Base-by-base conservation (phyloP, 345 rosid genomes). In the Dimocarpus longan region DNA sequence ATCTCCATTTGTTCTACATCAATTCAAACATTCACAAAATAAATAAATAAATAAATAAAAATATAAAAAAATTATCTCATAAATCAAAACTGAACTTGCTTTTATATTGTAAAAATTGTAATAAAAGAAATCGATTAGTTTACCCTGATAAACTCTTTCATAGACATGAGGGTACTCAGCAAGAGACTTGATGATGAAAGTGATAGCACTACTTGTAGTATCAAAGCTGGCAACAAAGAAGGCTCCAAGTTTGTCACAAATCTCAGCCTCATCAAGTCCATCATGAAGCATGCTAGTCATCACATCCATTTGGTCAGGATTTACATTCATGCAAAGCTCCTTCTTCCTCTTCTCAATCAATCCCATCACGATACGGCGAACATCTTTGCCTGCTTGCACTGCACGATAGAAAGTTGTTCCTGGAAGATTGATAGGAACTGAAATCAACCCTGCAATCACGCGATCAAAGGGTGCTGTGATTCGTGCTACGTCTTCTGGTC, bases 141-240 rank as follows among this genome's bases (percentile, higher is more conserved):
- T 46, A 73, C 84, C 79, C 57, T 79, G 71, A 42, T 63, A 21
- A 46, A 82, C 83, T 56, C 22, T 65, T 3, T 62, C n/a, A 40
- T 82, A 69, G 15, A 84, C 78, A 0, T 81, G 67, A 21, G 84
- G 82, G 8, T 75, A 46, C 32, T 79, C 80, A 0, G 77, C 64
- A 26, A 76, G 83, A 69, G 70, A 79, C 70, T 66, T 81, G 15
- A 82, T 40, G 10, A 48, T 50, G 59, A 82, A 81, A 6, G 81
- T 82, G 75, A 84, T 82, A 4, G 75, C 68, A 10, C 83, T 84
- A 21, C 83, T 79, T 8, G 68, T 65, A 15, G 83, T 69, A 24
- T 84, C 81, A 46, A 76, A 80, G 68, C 83, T 84, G 8, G 87
- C 85, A 15, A 69, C 74, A 44, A 75, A 75, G 62, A 84, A 77